Evolutionary conservation across 2,329 filamentous ascomycete genomes (phyloP).

Genomic region (Fusarium dlaminii): DNA sequence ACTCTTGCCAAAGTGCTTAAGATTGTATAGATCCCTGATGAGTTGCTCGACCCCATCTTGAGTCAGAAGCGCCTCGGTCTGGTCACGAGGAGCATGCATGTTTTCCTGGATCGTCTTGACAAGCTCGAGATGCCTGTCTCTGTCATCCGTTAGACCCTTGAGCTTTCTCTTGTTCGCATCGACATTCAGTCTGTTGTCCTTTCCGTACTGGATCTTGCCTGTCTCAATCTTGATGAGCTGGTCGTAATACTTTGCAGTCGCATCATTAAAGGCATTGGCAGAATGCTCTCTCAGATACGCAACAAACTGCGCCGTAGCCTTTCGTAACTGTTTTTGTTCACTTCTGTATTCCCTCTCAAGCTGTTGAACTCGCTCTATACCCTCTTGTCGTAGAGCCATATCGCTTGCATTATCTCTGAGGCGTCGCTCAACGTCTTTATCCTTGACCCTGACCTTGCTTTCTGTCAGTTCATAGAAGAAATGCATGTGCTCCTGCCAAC

Average conservation of each 20-base stretch:
- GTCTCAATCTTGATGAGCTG: constrained; percentile 7
- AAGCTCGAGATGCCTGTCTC: constrained; percentile 14
- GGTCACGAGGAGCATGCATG: not conserved
- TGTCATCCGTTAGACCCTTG: not conserved
- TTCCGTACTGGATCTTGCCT: not conserved
- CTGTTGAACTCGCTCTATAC: not conserved
- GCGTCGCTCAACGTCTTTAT: constrained; percentile 1
- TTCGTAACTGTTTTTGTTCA: not conserved
- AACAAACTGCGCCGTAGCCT: constrained; percentile 4
- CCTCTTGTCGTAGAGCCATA: not conserved
- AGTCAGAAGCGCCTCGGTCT: not conserved
- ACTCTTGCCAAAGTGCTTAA: constrained; percentile 17
- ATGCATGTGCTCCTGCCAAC: constrained; percentile 25
- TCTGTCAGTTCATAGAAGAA: constrained; percentile 9
- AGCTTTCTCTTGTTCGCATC: constrained; percentile 8
- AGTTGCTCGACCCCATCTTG: not conserved
- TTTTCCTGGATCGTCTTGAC: constrained; percentile 18
- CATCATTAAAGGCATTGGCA: constrained; percentile 5
- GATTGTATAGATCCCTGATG: constrained; percentile 6
- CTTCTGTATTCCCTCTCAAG: not conserved
- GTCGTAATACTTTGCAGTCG: constrained; percentile 6
- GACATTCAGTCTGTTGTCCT: not conserved
- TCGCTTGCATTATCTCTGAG: not conserved
- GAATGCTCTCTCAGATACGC: constrained; percentile 13
- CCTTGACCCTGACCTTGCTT: not conserved